Conservation (phyloP, 768 basidiomycete species). For the Strobilomyces confusus region DNA sequence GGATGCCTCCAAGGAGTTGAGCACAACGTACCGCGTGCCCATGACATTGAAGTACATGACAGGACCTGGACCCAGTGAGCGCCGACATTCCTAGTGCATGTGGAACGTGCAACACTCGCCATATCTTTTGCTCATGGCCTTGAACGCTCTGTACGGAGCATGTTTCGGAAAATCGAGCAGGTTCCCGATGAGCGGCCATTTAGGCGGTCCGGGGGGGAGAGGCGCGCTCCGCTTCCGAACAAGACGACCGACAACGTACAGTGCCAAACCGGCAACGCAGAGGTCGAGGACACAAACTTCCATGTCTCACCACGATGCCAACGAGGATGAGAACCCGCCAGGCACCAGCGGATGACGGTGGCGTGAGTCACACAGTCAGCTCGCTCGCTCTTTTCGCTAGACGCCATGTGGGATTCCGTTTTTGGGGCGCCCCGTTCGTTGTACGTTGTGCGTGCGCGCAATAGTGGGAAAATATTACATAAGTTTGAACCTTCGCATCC, state of each 20-base stretch:
- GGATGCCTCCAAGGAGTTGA: constrained; percentile 41
- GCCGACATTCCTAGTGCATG: too few species aligned
- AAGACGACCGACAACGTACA: background rate
- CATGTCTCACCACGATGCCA: background rate
- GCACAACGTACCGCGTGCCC: constrained; percentile 28
- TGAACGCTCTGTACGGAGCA: background rate
- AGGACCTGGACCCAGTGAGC: too few species aligned
- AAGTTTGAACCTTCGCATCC: too few species aligned
- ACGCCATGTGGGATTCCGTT: too few species aligned
- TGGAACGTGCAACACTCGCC: background rate
- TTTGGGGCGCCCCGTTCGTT: too few species aligned
- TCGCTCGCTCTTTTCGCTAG: too few species aligned
- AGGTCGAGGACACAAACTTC: background rate
- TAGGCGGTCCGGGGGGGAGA: background rate
- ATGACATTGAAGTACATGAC: too few species aligned
- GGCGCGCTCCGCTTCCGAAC: background rate
- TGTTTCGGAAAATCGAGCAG: background rate
- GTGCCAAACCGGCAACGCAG: background rate
- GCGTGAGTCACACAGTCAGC: too few species aligned
- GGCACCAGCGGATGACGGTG: too few species aligned
- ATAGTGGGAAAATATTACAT: too few species aligned
- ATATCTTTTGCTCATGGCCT: background rate
- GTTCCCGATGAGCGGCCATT: background rate
- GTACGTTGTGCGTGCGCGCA: too few species aligned
- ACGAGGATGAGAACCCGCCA: too few species aligned